A percentile compares a stretch with the other conserved stretches of the same genome.
These are phyloP conservation scores for Citrus trifoliata DNA, from an alignment of 345 rosid species.

Conservation along the genomic window DNA sequence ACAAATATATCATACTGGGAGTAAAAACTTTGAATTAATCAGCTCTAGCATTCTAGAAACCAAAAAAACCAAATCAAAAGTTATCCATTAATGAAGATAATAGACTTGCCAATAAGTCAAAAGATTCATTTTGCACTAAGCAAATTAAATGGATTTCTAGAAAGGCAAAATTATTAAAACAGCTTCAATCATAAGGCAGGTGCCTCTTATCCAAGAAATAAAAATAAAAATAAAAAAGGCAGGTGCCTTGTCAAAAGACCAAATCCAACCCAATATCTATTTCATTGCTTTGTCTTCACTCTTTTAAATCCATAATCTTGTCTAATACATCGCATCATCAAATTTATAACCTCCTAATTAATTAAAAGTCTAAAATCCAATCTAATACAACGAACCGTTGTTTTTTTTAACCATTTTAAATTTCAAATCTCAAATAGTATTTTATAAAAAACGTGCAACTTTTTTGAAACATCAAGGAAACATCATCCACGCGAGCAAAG, in stretches of 20 bases:
- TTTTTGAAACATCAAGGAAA: slow-evolving; percentile 12
- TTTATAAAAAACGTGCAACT: background rate
- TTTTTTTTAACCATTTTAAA: too few species aligned
- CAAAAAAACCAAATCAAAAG: background rate
- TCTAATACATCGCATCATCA: background rate
- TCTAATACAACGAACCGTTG: background rate
- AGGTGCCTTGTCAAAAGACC: slow-evolving; percentile 8
- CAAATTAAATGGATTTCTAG: background rate
- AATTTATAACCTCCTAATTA: background rate
- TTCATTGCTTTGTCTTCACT: background rate
- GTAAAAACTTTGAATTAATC: background rate
- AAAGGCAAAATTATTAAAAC: background rate
- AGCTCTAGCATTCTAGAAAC: background rate
- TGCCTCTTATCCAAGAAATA: background rate
- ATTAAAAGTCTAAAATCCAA: background rate
- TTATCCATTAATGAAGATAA: background rate
- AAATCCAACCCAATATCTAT: background rate
- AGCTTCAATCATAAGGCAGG: slow-evolving; percentile 15
- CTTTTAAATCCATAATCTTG: background rate
- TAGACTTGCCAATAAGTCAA: background rate
- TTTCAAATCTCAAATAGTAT: background rate
- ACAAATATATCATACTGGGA: background rate
- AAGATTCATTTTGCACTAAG: background rate
- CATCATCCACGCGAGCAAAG: background rate
- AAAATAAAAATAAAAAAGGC: too few species aligned